These are phyloP conservation scores for Protea cynaroides DNA, from an alignment of 164 flowering plant genomes.

Conservation along the genomic window DNA sequence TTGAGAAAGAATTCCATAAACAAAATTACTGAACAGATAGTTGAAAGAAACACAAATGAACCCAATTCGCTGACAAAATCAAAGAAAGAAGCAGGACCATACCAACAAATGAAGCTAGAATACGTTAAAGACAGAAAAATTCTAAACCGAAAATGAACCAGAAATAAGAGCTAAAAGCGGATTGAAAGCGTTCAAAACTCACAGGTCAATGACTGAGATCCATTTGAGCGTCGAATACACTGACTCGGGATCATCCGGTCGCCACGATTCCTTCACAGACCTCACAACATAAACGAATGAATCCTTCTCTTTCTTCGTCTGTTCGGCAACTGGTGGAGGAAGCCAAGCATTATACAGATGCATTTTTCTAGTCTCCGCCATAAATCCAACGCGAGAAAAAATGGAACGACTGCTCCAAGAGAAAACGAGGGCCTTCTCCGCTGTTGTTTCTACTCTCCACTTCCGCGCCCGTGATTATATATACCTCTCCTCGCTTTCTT, in stretches of 20 bases:
- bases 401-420: not conserved
- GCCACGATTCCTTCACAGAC: slow-evolving; percentile 49
- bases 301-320: slow-evolving; percentile 59
- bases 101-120: not conserved
- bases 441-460: not conserved
- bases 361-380: slow-evolving; percentile 30
- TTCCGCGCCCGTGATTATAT: not conserved
- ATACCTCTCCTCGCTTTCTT: not conserved
- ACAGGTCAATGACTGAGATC: slow-evolving; percentile 88
- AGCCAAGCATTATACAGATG: slow-evolving; percentile 99
- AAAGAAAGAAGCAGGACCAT: not conserved
- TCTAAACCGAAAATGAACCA: not conserved
- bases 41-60: not conserved
- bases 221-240: slow-evolving; percentile 72
- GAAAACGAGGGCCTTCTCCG: no score
- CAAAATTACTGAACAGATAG: not conserved
- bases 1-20: not conserved
- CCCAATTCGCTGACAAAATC: not conserved
- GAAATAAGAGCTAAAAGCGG: slow-evolving; percentile 1
- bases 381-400: not conserved
- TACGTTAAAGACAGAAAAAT: not conserved
- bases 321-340: slow-evolving; percentile 90
- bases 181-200: slow-evolving; percentile 16
- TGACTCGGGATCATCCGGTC: slow-evolving; percentile 70
- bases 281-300: slow-evolving; percentile 57